Base-by-base conservation (phyloP, 148 eudicot genomes). In the Rhododendron kiyosumense region DNA sequence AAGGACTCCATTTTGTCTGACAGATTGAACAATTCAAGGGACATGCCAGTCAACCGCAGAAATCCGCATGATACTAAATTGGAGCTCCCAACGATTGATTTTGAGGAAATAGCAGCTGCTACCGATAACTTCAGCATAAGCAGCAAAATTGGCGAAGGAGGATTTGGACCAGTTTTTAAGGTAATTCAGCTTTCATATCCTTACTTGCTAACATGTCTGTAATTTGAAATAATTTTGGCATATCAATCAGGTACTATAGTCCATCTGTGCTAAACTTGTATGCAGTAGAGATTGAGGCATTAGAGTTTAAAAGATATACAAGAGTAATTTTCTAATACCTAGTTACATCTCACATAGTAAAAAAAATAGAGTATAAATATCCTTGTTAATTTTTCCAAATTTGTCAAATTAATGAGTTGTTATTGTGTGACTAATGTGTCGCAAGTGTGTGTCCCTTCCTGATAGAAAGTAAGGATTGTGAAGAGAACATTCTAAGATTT, bases 81-180 rank as follows among this genome's bases (percentile, higher is more conserved):
- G 41, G 88, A 90, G 61, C 83, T 87, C 26, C 89, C 85, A 38
- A 26, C 85, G 15, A 78, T 87, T 34, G 83, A 87, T 92, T 74
- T 74, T 34, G 69, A 38, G 32, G 74, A 63, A n/a, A 61, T 88
- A 61, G 75, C 18, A 22, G 46, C 74, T 14, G 89, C 89, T 51
- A 90, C 92, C 49, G 78, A 81, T 46, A 81, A 80, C 86, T 90
- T 90, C 74, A 32, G 73, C 18, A 15, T 74, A 78, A 46, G 0
- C 43, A 87, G 89, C 83, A 88, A 87, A 84, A 75, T 90, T 26
- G 92, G 92, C 76, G 71, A 81, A 61, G 90, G 90, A 78, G 89
- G 92, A 81, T 90, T 88, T 65, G 92, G 92, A 14, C 83, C 86
- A 11, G 38, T 74, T 74, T 74, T 32, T 34, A 74, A 74, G 78